Evolutionary conservation across 768 basidiomycete species (phyloP).

Genomic region (Termitomyces titanicus): DNA sequence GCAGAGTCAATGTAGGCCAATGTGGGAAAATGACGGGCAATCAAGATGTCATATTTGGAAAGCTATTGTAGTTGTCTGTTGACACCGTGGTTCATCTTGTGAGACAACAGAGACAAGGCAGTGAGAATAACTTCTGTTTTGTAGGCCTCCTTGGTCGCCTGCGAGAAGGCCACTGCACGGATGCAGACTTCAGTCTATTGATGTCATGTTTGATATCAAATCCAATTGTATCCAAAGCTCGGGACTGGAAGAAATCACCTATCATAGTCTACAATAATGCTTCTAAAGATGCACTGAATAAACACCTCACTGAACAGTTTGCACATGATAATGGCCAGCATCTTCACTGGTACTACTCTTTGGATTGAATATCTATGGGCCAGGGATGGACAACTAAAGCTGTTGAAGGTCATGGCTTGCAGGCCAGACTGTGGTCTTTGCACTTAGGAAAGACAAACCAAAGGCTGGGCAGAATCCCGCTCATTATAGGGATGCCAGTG

Average conservation of each 20-base stretch:
- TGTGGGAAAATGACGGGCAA: not conserved
- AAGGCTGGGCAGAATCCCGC: conserved; percentile 1
- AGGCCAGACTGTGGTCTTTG: not conserved
- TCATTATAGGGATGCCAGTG: conserved; percentile 31
- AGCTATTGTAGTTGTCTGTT: not conserved
- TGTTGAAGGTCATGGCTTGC: not conserved
- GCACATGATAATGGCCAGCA: not conserved
- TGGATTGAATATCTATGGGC: not conserved
- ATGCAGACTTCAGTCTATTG: not conserved
- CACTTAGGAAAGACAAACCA: conserved; percentile 3
- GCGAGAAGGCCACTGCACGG: not conserved
- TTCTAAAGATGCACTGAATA: conserved; percentile 10
- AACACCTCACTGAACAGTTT: not conserved
- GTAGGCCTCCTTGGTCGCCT: not conserved
- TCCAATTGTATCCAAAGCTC: not conserved
- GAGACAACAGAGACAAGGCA: not conserved
- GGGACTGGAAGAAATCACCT: not conserved
- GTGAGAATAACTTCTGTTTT: not conserved
- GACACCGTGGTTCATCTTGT: not conserved
- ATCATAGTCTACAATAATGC: conserved; percentile 6
- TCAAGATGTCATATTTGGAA: not conserved
- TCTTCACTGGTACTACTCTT: conserved; percentile 13
- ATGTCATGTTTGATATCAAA: not conserved
- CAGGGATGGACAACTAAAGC: not conserved
- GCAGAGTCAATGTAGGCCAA: not conserved